These are phyloP conservation scores for Ogataea populi-albae DNA, from an alignment of 805 yeast species.

Conservation along the genomic window DNA sequence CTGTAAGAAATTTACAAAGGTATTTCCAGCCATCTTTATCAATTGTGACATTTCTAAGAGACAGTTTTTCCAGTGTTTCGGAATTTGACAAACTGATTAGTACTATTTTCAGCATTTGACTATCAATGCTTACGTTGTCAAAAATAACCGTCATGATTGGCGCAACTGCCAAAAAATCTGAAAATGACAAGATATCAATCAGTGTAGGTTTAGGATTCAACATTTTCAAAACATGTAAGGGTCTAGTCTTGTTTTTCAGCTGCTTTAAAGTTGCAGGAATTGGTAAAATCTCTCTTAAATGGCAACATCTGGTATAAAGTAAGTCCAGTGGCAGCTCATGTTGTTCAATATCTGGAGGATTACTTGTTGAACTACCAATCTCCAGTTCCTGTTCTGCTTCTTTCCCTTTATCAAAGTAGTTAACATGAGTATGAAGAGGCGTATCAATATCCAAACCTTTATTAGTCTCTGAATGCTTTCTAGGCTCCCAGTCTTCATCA, in stretches of 20 bases:
- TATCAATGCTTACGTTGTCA: constrained; percentile 54
- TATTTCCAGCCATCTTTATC: constrained; percentile 50
- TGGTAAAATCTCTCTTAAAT: constrained; percentile 46
- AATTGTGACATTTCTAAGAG: constrained; percentile 54
- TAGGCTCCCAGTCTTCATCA: constrained; percentile 23
- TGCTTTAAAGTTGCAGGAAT: constrained; percentile 53
- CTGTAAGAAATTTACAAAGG: constrained; percentile 46
- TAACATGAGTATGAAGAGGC: constrained; percentile 52
- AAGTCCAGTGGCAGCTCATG: constrained; percentile 42
- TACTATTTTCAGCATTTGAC: constrained; percentile 51
- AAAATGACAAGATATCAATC: constrained; percentile 54
- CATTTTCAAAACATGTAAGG: constrained; percentile 52
- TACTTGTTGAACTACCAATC: constrained; percentile 6
- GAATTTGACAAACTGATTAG: constrained; percentile 45
- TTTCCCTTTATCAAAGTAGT: constrained; percentile 26
- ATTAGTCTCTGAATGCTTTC: constrained; percentile 9
- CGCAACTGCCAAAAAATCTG: constrained; percentile 55
- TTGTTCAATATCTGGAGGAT: constrained; percentile 24
- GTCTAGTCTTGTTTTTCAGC: constrained; percentile 47
- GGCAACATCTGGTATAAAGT: constrained; percentile 49
- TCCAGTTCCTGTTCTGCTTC: constrained; percentile 8
- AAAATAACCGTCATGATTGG: constrained; percentile 54
- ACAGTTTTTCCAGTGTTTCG: constrained; percentile 46
- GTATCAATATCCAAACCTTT: constrained; percentile 57
- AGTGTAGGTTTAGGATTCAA: constrained; percentile 58